Conservation (phyloP, 257 asterid species). For the Hygrophila difformis region DNA sequence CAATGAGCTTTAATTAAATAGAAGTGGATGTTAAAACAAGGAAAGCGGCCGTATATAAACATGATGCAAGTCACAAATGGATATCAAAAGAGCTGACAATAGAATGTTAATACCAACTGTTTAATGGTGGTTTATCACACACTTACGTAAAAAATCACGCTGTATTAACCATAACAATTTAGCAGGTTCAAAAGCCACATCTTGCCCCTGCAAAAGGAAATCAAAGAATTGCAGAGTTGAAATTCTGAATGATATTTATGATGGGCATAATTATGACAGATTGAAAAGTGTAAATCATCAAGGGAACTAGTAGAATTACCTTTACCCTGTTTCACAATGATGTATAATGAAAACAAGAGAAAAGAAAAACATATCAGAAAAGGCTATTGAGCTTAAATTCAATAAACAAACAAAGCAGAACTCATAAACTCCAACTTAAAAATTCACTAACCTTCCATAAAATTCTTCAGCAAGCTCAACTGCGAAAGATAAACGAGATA, state of each 20-base stretch:
- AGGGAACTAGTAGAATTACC: constrained; percentile 38
- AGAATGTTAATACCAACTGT: too few species aligned
- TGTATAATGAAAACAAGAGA: constrained; percentile 20
- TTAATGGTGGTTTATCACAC: too few species aligned
- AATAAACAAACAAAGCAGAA: not conserved
- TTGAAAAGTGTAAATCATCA: not conserved
- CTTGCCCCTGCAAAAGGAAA: constrained; percentile 70
- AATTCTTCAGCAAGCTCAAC: constrained; percentile 99
- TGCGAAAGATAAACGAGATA: constrained; percentile 87
- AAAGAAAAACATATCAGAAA: constrained; percentile 24
- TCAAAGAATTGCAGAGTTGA: constrained; percentile 10
- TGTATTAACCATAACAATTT: constrained; percentile 96
- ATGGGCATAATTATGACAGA: not conserved
- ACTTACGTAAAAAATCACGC: constrained; percentile 97
- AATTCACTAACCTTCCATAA: constrained; percentile 70
- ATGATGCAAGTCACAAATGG: not conserved
- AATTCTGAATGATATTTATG: not conserved
- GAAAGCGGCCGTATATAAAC: not conserved
- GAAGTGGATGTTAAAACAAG: constrained; percentile 1
- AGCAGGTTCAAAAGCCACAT: constrained; percentile 95
- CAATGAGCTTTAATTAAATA: constrained; percentile 17
- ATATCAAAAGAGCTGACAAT: not conserved
- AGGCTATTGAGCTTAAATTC: constrained; percentile 8
- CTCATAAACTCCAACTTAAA: constrained; percentile 11
- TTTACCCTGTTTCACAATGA: constrained; percentile 58